Evolutionary conservation across 2,329 filamentous ascomycete species (phyloP).

Genomic region (Aspergillus ruber): DNA sequence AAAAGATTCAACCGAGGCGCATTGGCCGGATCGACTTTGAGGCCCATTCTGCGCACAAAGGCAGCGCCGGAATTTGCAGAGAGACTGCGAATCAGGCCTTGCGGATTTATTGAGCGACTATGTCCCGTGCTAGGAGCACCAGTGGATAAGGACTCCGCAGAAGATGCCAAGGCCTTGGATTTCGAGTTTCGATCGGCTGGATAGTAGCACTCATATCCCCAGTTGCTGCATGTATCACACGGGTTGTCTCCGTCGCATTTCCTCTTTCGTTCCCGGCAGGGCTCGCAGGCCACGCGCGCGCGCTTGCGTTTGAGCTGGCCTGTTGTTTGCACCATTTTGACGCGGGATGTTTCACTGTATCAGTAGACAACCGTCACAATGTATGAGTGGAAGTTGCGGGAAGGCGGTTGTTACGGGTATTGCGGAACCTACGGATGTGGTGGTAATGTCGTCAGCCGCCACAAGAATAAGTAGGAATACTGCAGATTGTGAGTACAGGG

Average conservation of each 20-base stretch:
- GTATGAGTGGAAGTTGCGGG: neutral
- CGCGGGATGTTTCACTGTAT: neutral
- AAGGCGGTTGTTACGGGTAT: neutral
- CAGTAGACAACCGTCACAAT: neutral
- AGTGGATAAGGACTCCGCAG: constrained; percentile 1
- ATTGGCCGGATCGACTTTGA: constrained; percentile 47
- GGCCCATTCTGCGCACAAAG: constrained; percentile 47
- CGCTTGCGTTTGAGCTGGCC: constrained; percentile 14
- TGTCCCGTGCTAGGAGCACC: constrained; percentile 3
- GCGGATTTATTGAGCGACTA: neutral
- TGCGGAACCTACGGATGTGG: neutral
- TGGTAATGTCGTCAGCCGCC: neutral
- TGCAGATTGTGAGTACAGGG: too few relatives aligned
- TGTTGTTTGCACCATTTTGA: neutral
- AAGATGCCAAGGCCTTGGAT: neutral
- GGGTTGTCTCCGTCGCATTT: constrained; percentile 23
- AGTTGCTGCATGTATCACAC: constrained; percentile 21
- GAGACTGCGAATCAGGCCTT: constrained; percentile 21
- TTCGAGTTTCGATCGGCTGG: neutral
- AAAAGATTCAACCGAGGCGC: constrained; percentile 49
- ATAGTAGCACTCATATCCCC: constrained; percentile 25
- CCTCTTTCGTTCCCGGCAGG: constrained; percentile 24
- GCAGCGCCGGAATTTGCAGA: constrained; percentile 52
- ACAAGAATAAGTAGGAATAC: too few relatives aligned
- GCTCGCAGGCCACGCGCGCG: constrained; percentile 18